Evolutionary conservation across 2,329 filamentous ascomycete genomes (phyloP).

Genomic region (Emergomyces africanus): DNA sequence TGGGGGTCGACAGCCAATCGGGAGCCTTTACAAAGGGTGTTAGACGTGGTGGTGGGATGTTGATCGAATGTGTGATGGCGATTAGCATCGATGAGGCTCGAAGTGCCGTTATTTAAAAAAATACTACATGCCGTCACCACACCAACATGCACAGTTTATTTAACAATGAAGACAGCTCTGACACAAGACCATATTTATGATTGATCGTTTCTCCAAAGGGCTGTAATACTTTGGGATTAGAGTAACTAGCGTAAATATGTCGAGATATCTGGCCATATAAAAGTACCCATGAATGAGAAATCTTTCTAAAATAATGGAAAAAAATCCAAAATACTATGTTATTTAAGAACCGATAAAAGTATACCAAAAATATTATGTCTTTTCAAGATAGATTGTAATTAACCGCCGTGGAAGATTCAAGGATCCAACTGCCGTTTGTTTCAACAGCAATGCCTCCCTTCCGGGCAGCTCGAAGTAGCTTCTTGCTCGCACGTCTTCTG

Average conservation of each 20-base stretch:
- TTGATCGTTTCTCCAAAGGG: background rate
- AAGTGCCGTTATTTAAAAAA: background rate
- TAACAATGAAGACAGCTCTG: too few relatives aligned
- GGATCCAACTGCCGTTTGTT: slow-evolving; percentile 27
- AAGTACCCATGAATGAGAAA: background rate
- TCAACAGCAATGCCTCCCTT: slow-evolving; percentile 31
- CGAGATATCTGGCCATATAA: background rate
- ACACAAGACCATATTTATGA: background rate
- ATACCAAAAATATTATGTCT: background rate
- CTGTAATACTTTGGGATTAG: background rate
- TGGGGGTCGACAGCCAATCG: background rate
- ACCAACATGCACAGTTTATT: background rate
- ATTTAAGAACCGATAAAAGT: too few relatives aligned
- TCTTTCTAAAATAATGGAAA: background rate
- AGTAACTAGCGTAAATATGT: too few relatives aligned
- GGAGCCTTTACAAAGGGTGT: background rate
- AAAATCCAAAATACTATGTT: background rate
- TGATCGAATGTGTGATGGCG: background rate
- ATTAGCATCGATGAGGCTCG: background rate
- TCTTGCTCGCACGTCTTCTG: slow-evolving; percentile 27
- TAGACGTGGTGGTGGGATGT: background rate
- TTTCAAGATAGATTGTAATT: slow-evolving; percentile 4
- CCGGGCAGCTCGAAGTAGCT: slow-evolving; percentile 25
- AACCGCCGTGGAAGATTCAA: slow-evolving; percentile 23
- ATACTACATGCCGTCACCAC: background rate